Evolutionary conservation across 495 filamentous ascomycete species (phyloP).

Genomic region (Cercophora samala): DNA sequence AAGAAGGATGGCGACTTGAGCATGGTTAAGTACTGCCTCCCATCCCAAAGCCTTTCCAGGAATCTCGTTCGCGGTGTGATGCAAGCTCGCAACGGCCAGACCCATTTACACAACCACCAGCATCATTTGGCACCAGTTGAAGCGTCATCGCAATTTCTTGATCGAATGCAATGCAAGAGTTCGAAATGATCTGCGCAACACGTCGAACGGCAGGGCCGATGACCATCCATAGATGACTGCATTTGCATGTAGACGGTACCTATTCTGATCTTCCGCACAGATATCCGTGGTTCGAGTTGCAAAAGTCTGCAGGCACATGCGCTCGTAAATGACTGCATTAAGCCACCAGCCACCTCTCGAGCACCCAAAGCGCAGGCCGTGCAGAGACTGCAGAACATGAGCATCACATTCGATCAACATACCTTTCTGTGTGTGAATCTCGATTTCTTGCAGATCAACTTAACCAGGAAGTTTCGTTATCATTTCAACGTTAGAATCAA

Average conservation of each 20-base stretch:
- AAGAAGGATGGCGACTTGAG: not conserved
- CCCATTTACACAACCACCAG: not conserved
- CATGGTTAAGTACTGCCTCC: not conserved
- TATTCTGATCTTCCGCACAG: not conserved
- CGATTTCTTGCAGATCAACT: not conserved
- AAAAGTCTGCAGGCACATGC: not conserved
- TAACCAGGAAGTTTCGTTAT: no score
- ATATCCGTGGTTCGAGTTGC: not conserved
- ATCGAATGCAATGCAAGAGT: not conserved
- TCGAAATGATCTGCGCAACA: not conserved
- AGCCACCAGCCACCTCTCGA: not conserved
- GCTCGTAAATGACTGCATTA: not conserved
- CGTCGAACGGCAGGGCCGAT: not conserved
- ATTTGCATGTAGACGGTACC: no score
- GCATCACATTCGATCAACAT: not conserved
- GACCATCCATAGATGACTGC: not conserved
- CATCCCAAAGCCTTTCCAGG: not conserved
- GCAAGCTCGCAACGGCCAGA: not conserved
- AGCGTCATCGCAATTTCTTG: not conserved
- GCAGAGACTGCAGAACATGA: not conserved
- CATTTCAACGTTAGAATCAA: no score
- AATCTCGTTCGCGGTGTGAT: not conserved
- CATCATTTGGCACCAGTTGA: not conserved
- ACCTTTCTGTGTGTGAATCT: not conserved
- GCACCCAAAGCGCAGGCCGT: not conserved